Percentiles rank a stretch among this genome's conserved stretches.
Evolutionary conservation across 2,329 filamentous ascomycete genomes (phyloP).

Genomic region (Daldinia sp.): DNA sequence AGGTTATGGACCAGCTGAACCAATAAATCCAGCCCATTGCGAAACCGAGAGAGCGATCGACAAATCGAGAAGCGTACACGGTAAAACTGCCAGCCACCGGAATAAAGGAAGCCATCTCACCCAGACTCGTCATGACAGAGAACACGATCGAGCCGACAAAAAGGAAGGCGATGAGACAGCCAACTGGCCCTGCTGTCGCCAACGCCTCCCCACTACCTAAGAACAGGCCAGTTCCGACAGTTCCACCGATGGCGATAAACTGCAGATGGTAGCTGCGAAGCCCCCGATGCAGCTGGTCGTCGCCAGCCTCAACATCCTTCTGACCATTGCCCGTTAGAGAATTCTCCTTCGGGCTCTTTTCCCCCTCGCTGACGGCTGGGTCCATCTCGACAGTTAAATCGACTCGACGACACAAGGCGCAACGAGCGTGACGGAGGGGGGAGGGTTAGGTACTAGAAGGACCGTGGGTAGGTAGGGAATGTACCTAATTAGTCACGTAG

Average conservation of each 20-base stretch:
- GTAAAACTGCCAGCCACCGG: conserved; percentile 83
- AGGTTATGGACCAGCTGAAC: conserved; percentile 80
- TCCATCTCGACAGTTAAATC: conserved; percentile 33
- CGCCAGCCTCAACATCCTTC: conserved; percentile 48
- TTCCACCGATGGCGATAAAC: conserved; percentile 62
- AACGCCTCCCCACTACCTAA: conserved; percentile 74
- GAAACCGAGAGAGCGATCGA: conserved; percentile 76
- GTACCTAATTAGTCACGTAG: conserved; percentile 22
- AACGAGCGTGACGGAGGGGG: conserved; percentile 8
- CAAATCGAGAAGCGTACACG: conserved; percentile 79
- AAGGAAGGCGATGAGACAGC: conserved; percentile 74
- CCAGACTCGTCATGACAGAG: conserved; percentile 77
- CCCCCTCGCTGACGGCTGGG: conserved; percentile 25
- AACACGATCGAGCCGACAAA: conserved; percentile 80
- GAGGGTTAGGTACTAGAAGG: background rate
- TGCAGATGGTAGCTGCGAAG: conserved; percentile 53
- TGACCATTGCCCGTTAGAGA: conserved; percentile 36
- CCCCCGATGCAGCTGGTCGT: conserved; percentile 51
- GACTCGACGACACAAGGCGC: conserved; percentile 13
- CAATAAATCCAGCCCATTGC: conserved; percentile 88
- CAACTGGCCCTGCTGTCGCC: conserved; percentile 72
- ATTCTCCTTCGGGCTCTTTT: conserved; percentile 34
- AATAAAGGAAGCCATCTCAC: conserved; percentile 82
- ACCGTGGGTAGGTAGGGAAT: conserved; percentile 13
- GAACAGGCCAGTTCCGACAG: conserved; percentile 80